A percentile compares a stretch with the other conserved stretches of the same genome.
Conservation (phyloP, 352 stramenopile species). For the Phytophthora uliginosa region DNA sequence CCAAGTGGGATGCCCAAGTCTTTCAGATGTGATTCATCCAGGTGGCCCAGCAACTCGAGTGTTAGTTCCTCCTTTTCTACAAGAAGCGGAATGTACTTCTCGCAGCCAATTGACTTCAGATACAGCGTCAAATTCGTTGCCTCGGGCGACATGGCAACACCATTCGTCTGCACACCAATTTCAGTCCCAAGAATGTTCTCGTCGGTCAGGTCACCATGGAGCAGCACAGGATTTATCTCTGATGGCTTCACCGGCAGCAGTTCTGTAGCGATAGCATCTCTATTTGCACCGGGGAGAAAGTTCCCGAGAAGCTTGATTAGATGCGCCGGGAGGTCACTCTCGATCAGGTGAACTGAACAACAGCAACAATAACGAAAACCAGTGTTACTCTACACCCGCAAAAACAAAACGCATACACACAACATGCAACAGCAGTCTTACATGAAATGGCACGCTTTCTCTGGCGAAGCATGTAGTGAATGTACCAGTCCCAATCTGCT, state of each 20-base stretch:
- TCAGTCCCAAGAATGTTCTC: slow-evolving; percentile 82
- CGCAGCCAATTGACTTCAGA: slow-evolving; percentile 55
- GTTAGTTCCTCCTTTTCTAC: slow-evolving; percentile 75
- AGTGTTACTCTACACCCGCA: slow-evolving; percentile 1
- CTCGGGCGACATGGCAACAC: slow-evolving; percentile 11
- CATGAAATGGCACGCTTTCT: slow-evolving; percentile 71
- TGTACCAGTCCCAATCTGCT: slow-evolving; percentile 82
- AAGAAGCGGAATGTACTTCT: slow-evolving; percentile 63
- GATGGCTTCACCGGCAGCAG: slow-evolving; percentile 50
- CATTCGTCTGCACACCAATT: slow-evolving; percentile 12
- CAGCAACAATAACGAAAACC: slow-evolving; percentile 5
- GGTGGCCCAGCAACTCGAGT: slow-evolving; percentile 46
- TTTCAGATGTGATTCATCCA: slow-evolving; percentile 64
- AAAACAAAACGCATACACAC: background rate
- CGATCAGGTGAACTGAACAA: slow-evolving; percentile 66
- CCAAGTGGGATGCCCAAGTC: slow-evolving; percentile 70
- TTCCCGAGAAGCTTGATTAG: slow-evolving; percentile 68
- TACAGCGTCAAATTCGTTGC: slow-evolving; percentile 37
- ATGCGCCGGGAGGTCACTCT: slow-evolving; percentile 65
- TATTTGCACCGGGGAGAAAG: slow-evolving; percentile 58
- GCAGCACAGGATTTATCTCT: slow-evolving; percentile 56
- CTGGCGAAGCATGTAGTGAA: slow-evolving; percentile 79
- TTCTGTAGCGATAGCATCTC: slow-evolving; percentile 36
- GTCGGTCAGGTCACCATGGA: slow-evolving; percentile 89
- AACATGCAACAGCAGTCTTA: slow-evolving; percentile 46